Evolutionary conservation across 331 rosid genomes (phyloP).

Genomic region (Malus hybrid): DNA sequence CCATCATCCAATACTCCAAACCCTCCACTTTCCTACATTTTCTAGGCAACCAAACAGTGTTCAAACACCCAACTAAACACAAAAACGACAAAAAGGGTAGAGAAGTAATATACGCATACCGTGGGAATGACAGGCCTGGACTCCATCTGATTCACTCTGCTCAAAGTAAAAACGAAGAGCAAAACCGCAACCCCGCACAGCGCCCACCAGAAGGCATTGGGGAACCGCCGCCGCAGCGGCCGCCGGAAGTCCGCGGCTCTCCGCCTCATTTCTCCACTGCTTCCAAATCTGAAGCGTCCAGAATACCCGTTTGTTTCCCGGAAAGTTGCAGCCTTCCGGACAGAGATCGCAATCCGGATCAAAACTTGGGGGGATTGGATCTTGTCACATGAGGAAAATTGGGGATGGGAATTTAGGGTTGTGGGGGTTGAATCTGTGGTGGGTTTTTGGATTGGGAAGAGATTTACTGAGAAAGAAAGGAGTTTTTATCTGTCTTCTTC

Average conservation of each 20-base stretch:
- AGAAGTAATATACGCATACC: slow-evolving; percentile 26
- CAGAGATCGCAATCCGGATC: background rate
- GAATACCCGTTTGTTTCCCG: background rate
- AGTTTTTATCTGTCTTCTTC: background rate
- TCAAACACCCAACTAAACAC: background rate
- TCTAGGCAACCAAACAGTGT: slow-evolving; percentile 7
- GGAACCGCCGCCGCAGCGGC: slow-evolving; percentile 64
- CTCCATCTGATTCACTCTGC: slow-evolving; percentile 64
- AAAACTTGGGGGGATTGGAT: background rate
- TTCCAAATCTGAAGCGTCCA: background rate
- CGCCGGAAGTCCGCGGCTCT: slow-evolving; percentile 66
- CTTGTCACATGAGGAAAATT: background rate
- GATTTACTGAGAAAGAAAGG: background rate
- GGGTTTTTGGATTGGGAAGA: background rate
- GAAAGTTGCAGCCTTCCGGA: background rate
- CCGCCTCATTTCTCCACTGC: slow-evolving; percentile 52
- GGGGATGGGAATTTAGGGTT: background rate
- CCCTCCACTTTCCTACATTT: background rate
- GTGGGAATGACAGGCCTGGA: slow-evolving; percentile 53
- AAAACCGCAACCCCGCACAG: slow-evolving; percentile 54
- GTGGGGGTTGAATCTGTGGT: background rate
- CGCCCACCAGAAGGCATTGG: slow-evolving; percentile 62
- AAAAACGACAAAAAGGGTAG: background rate
- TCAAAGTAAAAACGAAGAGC: slow-evolving; percentile 56
- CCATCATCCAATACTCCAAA: background rate